phyloP scores from a whole-genome alignment of 441 rosid species.

The Flueggea neowawraea region DNA sequence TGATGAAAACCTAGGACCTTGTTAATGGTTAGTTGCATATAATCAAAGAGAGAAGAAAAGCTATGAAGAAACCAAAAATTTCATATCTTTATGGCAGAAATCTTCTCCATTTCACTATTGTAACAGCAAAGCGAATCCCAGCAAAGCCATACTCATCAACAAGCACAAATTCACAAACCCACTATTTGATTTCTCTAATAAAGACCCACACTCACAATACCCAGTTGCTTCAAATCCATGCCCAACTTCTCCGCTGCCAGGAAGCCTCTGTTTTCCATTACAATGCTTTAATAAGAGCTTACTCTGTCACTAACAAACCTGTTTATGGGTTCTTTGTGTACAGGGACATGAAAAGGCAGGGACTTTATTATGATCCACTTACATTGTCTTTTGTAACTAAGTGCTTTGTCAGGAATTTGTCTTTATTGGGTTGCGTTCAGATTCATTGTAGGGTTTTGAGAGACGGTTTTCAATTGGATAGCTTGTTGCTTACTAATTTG shows the following conservation, averaged over 20 bases:
- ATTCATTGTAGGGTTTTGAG: slow-evolving; percentile 56
- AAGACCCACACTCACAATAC: slow-evolving; percentile 40
- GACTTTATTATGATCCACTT: slow-evolving; percentile 37
- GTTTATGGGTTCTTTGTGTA: slow-evolving; percentile 47
- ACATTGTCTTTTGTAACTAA: slow-evolving; percentile 59
- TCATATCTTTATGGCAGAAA: too few relatives aligned
- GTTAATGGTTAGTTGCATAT: too few relatives aligned
- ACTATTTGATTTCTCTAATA: slow-evolving; percentile 37
- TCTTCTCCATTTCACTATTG: too few relatives aligned
- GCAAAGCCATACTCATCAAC: too few relatives aligned
- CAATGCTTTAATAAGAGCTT: slow-evolving; percentile 72
- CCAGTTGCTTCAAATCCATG: slow-evolving; percentile 68
- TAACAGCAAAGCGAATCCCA: too few relatives aligned
- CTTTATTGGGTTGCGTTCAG: slow-evolving; percentile 46
- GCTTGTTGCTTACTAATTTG: slow-evolving; percentile 58
- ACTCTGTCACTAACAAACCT: slow-evolving; percentile 44
- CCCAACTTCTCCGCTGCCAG: slow-evolving; percentile 52
- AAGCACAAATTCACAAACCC: too few relatives aligned
- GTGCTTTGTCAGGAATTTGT: slow-evolving; percentile 42
- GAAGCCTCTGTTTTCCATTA: slow-evolving; percentile 37
- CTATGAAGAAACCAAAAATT: too few relatives aligned
- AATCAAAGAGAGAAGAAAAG: too few relatives aligned
- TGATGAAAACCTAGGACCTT: too few relatives aligned
- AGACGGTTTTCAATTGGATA: slow-evolving; percentile 63
- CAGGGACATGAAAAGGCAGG: slow-evolving; percentile 36